phyloP scores from a whole-genome alignment of 2,329 filamentous ascomycete genomes.

The Penicillium sp. region DNA sequence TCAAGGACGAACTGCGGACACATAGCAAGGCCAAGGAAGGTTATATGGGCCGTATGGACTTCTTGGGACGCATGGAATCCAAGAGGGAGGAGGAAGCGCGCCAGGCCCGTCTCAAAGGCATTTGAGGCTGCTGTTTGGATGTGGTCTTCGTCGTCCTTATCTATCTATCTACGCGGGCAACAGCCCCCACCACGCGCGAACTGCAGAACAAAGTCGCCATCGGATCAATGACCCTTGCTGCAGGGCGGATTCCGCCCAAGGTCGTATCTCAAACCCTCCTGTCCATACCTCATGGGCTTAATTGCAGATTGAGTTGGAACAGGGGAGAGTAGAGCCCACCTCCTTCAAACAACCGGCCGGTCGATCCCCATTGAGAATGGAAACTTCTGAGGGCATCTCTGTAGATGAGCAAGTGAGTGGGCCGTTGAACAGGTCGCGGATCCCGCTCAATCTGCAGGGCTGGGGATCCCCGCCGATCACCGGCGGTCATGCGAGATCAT shows the following conservation, averaged over 20 bases:
- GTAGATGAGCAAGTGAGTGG: not conserved
- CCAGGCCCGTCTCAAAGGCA: slow-evolving; percentile 50
- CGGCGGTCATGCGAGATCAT: not conserved
- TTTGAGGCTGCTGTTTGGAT: slow-evolving; percentile 20
- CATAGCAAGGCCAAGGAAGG: slow-evolving; percentile 64
- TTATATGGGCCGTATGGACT: slow-evolving; percentile 63
- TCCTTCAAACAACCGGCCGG: slow-evolving; percentile 9
- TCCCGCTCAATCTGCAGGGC: not conserved
- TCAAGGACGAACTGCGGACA: slow-evolving; percentile 62
- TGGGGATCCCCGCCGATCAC: not conserved
- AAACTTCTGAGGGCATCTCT: not conserved
- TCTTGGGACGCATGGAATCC: slow-evolving; percentile 60
- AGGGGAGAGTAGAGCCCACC: not conserved
- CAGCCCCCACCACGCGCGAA: not conserved
- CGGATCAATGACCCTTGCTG: not conserved
- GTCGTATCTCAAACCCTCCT: slow-evolving; percentile 4
- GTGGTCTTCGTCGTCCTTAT: not conserved
- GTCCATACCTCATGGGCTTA: not conserved
- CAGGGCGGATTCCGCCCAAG: not conserved
- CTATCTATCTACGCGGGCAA: not conserved
- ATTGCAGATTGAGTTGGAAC: not conserved
- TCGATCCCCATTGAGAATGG: slow-evolving; percentile 3
- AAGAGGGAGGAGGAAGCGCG: slow-evolving; percentile 59
- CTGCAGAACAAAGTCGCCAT: not conserved
- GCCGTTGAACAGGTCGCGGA: not conserved